phyloP scores from a whole-genome alignment of 176 grass and related monocot species.

The Pontederia paniculata region DNA sequence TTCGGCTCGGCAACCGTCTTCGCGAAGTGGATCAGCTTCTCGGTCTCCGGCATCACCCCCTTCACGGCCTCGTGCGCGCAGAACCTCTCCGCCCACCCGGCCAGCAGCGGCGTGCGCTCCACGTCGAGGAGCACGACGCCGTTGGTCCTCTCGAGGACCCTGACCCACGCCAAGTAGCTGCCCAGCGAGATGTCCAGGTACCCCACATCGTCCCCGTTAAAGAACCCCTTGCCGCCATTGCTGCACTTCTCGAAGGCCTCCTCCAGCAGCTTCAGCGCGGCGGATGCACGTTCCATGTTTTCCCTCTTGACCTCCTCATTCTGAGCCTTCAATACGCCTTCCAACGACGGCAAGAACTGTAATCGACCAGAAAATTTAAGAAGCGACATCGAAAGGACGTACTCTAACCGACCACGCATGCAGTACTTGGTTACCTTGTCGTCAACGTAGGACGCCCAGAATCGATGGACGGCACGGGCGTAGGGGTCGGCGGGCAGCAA shows the following conservation, averaged over 20 bases:
- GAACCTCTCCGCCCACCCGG: not conserved
- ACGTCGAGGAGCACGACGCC: not conserved
- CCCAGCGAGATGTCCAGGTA: not conserved
- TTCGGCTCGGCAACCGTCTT: not conserved
- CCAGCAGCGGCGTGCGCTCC: not conserved
- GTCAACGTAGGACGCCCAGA: constrained; percentile 48
- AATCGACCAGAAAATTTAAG: not conserved
- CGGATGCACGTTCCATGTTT: not conserved
- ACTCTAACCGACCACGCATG: not conserved
- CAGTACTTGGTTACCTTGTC: constrained; percentile 14
- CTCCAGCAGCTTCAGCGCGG: not conserved
- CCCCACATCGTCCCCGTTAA: not conserved
- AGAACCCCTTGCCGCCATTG: not conserved
- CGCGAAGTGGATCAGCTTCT: not conserved
- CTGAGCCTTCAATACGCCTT: not conserved
- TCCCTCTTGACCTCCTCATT: not conserved
- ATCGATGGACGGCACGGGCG: constrained; percentile 48
- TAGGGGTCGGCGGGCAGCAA: constrained; percentile 36
- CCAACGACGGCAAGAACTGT: not conserved
- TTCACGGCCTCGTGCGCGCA: not conserved
- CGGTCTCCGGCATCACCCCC: not conserved
- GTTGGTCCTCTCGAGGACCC: not conserved
- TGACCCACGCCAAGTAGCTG: not conserved
- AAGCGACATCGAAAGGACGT: not conserved
- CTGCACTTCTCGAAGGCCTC: not conserved